phyloP scores from a whole-genome alignment of 2,329 filamentous ascomycete species.

The Exophiala sp. region DNA sequence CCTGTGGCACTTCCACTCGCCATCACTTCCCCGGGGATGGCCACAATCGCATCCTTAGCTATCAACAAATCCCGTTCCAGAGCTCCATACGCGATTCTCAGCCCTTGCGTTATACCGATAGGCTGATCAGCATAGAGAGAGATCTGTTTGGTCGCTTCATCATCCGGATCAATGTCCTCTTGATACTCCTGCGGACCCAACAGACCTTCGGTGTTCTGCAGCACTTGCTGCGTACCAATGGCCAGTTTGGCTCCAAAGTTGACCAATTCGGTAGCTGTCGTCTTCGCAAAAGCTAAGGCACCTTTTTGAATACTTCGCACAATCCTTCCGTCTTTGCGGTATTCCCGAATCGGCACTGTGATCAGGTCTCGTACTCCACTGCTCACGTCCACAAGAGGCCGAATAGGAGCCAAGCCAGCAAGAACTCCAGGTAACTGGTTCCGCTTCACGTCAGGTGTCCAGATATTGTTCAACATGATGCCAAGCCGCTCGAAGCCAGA shows the following conservation, averaged over 20 bases:
- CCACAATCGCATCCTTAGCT: conserved; percentile 86
- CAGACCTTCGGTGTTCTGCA: conserved; percentile 81
- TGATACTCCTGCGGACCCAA: conserved; percentile 48
- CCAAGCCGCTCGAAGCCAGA: conserved; percentile 86
- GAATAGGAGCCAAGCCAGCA: conserved; percentile 81
- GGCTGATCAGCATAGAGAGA: conserved; percentile 94
- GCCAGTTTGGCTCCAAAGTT: conserved; percentile 91
- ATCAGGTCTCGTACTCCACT: conserved; percentile 80
- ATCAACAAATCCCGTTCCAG: conserved; percentile 81
- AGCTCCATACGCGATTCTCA: conserved; percentile 74
- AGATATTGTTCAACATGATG: conserved; percentile 86
- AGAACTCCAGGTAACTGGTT: conserved; percentile 87
- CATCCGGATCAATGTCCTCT: conserved; percentile 57
- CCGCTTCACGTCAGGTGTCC: conserved; percentile 85
- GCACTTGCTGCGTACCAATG: conserved; percentile 86
- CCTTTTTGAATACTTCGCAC: conserved; percentile 90
- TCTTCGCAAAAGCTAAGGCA: conserved; percentile 80
- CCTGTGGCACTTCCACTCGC: conserved; percentile 76
- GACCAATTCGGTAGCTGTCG: conserved; percentile 88
- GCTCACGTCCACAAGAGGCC: conserved; percentile 84
- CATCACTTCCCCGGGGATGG: conserved; percentile 84
- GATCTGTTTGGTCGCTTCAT: conserved; percentile 69
- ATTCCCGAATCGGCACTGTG: conserved; percentile 84
- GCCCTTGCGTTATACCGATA: conserved; percentile 75
- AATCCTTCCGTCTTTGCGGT: conserved; percentile 86